Base-by-base conservation (phyloP, 1,284 basidiomycete species). In the Malassezia brasiliensis region DNA sequence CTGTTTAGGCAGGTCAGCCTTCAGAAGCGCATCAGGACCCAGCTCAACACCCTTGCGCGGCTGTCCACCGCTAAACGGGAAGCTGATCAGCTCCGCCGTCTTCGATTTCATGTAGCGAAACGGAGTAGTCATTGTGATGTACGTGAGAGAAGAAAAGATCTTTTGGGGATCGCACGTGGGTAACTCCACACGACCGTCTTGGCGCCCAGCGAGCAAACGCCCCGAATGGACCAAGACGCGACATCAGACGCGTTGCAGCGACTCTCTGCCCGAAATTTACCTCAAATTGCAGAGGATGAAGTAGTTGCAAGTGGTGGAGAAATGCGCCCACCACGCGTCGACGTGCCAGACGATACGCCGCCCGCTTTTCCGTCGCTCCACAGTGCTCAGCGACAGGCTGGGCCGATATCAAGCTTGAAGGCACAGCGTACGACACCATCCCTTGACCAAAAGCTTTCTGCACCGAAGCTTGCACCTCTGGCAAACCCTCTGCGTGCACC, bases 341-440 rank as follows among this genome's bases (percentile, higher is more conserved):
- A 10, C 14, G 2, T 14, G 4, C 32, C 32, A 2, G 20, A 42
- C 58, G 85, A 90, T 65, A 71, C 75, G 2, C 84, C 88, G 1
- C 90, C 90, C 3, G 82, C 83, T 0, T 94, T 94, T 74, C 91
- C 90, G 5, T 81, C 83, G 22, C 78, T 83, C 4, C 80, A 83
- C 71, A 90, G 88, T 53, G 83, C 84, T 14, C 90, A 94, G 69
- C 84, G 90, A 11, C 67, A 66, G 7, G 39, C 47, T 5, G 22
- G 5, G 17, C 32, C 42, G 19, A 28, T 8, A 11, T 9, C 22
- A 11, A 15, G n/a, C 20, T 28, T 28, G 7, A 42, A 3, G 25
- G 4, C 25, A 7, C 25, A 4, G 25, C 25, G 7, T 7, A 28
- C 25, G 7, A 7, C 25, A 7, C 25, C 25, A 7, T 28, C 25